Evolutionary conservation across 1,284 basidiomycete genomes (phyloP), one percentile per base, ranked within the genome.

Genomic region (Sanghuangporus weigelae): DNA sequence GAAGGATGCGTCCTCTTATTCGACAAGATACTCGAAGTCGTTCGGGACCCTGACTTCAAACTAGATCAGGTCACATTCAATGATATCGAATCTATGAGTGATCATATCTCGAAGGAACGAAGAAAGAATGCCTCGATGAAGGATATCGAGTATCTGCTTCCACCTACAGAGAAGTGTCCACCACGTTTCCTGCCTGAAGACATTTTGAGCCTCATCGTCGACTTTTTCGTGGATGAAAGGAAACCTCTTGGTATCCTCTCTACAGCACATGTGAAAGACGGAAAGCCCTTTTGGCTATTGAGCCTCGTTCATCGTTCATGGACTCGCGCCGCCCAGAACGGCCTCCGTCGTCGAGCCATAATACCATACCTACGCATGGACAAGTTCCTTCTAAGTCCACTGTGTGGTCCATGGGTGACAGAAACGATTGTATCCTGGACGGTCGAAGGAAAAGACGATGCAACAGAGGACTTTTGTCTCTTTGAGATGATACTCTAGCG

Each of bases 351-450:
- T 14, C 57, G 57, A 21, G 57, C 57, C 19, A 21, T 59, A 14
- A 19, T 59, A 14, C 57, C 57, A 21, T 48, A 59, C 44, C 12
- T 48, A 3, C 40, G 40, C 7, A 50, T 59, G 21, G 49, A 36
- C n/a, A 11, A 49, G 21, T 59, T 59, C 36, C n/a, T 48, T 6
- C 4, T 42, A 12, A 46, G 40, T 8, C 57, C 57, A 7, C 21
- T 59, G 16, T 59, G 57, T 50, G 57, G 57, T 11, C 23, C n/a
- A 21, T 48, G 42, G 39, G 21, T 59, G 7, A 49, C 4, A 7
- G 57, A 59, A 36, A 38, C 49, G n/a, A n/a, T 59, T 19, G 31
- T 59, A 7, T 59, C 1, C n/a, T 59, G 57, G 57, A 48, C 39
- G n/a, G 46, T 59, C 19, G 57, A 50, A 21, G 39, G 26, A 31